phyloP scores from a whole-genome alignment of 306 rosid species.

The Psophocarpus tetragonolobus region DNA sequence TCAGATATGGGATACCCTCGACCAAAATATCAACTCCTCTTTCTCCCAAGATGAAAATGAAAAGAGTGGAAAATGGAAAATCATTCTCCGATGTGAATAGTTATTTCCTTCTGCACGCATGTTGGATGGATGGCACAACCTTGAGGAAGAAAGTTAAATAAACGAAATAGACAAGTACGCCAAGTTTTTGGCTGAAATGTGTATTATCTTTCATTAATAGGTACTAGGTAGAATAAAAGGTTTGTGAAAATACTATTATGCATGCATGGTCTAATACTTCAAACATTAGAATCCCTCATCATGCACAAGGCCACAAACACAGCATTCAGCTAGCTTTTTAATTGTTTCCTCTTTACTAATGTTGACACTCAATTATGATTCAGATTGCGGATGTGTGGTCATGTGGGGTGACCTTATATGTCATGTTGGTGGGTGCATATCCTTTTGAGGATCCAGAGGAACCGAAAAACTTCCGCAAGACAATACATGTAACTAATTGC shows the following conservation, averaged over 20 bases:
- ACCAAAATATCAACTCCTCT: neutral
- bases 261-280: neutral
- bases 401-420: slow-evolving; percentile 97
- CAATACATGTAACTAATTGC: slow-evolving; percentile 63
- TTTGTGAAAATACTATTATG: neutral
- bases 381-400: slow-evolving; percentile 99
- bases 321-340: neutral
- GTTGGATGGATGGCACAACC: neutral
- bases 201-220: neutral
- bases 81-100: neutral
- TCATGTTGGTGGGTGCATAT: slow-evolving; percentile 97
- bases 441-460: slow-evolving; percentile 97
- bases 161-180: neutral
- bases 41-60: neutral
- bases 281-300: neutral
- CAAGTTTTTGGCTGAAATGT: neutral
- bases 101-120: neutral
- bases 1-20: neutral
- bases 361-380: slow-evolving; percentile 19
- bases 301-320: neutral
- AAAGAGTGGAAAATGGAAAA: neutral
- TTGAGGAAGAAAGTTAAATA: neutral
- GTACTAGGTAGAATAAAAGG: neutral
- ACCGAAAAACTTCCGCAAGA: slow-evolving; percentile 94
- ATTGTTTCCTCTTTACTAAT: neutral